These are phyloP conservation scores for Boeremia exigua DNA, from an alignment of 2,329 filamentous ascomycete species.

Conservation along the genomic window DNA sequence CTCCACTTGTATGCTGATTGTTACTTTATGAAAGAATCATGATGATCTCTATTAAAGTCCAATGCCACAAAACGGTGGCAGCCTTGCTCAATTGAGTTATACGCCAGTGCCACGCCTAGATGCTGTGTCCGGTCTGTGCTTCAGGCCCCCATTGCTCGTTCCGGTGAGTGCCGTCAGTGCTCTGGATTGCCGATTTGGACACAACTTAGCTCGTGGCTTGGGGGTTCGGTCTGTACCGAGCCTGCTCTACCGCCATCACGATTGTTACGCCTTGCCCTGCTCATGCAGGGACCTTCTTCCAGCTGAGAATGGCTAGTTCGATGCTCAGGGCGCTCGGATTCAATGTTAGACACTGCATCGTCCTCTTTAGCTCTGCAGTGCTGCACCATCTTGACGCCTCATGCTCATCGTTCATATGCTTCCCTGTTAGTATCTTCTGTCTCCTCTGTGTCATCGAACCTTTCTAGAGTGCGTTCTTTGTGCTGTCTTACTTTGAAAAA, in stretches of 20 bases:
- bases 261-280: background rate
- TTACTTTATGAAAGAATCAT: no score
- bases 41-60: background rate
- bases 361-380: background rate
- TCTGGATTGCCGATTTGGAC: background rate
- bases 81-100: background rate
- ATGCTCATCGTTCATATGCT: background rate
- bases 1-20: no score
- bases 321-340: background rate
- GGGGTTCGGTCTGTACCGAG: background rate
- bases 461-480: no score
- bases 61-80: background rate
- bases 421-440: background rate
- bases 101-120: background rate
- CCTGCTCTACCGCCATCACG: background rate
- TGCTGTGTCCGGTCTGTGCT: background rate
- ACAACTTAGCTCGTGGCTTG: background rate
- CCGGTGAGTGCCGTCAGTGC: constrained; percentile 2
- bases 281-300: background rate
- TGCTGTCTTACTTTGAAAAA: no score
- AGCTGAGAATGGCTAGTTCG: background rate
- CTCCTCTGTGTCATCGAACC: background rate
- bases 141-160: constrained; percentile 2
- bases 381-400: background rate
- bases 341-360: background rate